Conservation (phyloP, 164 flowering plant genomes). For the Cinnamomum chago region DNA sequence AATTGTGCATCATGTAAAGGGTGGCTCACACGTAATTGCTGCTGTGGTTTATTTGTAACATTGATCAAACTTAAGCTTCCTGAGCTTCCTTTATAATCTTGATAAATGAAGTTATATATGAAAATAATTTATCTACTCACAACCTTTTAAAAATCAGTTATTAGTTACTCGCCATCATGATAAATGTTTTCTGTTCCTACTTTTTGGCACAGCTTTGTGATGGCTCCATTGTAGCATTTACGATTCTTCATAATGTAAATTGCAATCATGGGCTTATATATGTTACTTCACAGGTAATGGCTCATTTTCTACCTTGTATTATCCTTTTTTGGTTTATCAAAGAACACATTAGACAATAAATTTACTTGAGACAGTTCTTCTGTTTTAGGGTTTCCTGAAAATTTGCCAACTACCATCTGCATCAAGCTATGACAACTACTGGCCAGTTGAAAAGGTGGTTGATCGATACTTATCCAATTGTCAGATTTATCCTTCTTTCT, state of each 20-base stretch:
- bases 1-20: not conserved
- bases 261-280: conserved; percentile 97
- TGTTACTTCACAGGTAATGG: conserved; percentile 82
- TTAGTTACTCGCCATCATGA: too few species aligned
- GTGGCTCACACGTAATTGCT: not conserved
- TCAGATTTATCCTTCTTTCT: not conserved
- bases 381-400: conserved; percentile 77
- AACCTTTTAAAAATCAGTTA: too few species aligned
- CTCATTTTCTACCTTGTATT: not conserved
- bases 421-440: conserved; percentile 78
- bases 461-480: not conserved
- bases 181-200: too few species aligned
- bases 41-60: not conserved
- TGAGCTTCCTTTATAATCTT: not conserved
- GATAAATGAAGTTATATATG: not conserved
- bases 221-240: conserved; percentile 87
- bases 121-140: not conserved
- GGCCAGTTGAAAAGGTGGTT: conserved; percentile 96
- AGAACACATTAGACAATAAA: not conserved
- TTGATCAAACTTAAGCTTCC: not conserved
- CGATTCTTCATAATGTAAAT: conserved; percentile 96
- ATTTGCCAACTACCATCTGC: conserved; percentile 87
- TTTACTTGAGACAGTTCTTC: not conserved
- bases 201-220: conserved; percentile 69
- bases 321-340: not conserved